Evolutionary conservation across 805 yeast genomes (phyloP).

Genomic region (Candida xyloterini): DNA sequence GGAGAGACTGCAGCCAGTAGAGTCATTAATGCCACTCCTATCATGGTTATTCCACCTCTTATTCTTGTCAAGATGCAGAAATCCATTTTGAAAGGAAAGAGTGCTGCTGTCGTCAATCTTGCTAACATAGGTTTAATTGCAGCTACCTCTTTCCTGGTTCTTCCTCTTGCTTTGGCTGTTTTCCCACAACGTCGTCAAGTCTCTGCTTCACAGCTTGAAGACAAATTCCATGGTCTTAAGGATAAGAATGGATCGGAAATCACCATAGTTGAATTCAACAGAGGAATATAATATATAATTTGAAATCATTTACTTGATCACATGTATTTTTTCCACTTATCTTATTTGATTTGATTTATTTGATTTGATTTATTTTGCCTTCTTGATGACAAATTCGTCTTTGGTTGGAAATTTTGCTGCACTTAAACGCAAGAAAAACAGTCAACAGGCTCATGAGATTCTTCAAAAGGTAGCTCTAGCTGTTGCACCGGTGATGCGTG

Average conservation of each 20-base stretch:
- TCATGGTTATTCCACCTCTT: slow-evolving; percentile 95
- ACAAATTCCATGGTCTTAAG: slow-evolving; percentile 55
- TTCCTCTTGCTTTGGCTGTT: slow-evolving; percentile 93
- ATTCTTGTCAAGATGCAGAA: slow-evolving; percentile 74
- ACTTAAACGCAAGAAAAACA: slow-evolving; percentile 41
- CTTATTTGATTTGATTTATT: background rate
- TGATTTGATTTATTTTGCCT: background rate
- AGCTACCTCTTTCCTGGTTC: slow-evolving; percentile 76
- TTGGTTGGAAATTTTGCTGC: slow-evolving; percentile 39
- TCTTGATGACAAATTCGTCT: slow-evolving; percentile 6
- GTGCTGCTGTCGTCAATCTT: slow-evolving; percentile 58
- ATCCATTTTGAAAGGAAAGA: slow-evolving; percentile 63
- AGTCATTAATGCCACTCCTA: slow-evolving; percentile 94
- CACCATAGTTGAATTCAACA: slow-evolving; percentile 73
- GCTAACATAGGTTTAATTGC: slow-evolving; percentile 86
- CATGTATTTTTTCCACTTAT: background rate
- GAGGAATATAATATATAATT: slow-evolving; percentile 65
- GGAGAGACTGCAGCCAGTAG: slow-evolving; percentile 96
- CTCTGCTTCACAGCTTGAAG: slow-evolving; percentile 58
- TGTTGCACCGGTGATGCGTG: slow-evolving; percentile 78
- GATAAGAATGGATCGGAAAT: slow-evolving; percentile 59
- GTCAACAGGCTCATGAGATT: slow-evolving; percentile 53
- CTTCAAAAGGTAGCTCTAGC: slow-evolving; percentile 65
- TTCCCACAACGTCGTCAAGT: slow-evolving; percentile 87
- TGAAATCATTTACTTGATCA: no score